Evolutionary conservation across 768 basidiomycete species (phyloP).

Genomic region (Phylloporus sp.): DNA sequence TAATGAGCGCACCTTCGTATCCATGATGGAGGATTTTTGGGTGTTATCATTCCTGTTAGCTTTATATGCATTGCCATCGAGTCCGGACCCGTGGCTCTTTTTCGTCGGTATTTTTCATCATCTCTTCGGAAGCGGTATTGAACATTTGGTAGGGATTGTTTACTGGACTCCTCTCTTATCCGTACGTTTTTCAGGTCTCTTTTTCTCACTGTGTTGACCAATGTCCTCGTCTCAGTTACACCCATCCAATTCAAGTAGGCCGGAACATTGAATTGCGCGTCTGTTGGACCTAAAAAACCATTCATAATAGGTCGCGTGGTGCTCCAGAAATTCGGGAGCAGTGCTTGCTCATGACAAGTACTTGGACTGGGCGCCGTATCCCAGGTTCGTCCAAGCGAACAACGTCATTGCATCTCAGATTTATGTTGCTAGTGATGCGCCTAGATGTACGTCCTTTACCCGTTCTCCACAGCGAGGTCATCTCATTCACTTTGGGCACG

Average conservation of each 20-base stretch:
- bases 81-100: slow-evolving; percentile 49
- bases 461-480: too few species aligned
- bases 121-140: neutral
- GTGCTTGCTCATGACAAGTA: slow-evolving; percentile 57
- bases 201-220: neutral
- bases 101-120: slow-evolving; percentile 35
- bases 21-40: slow-evolving; percentile 57
- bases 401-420: slow-evolving; percentile 48
- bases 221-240: slow-evolving; percentile 30
- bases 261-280: neutral
- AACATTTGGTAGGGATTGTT: slow-evolving; percentile 33
- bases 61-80: slow-evolving; percentile 43
- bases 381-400: slow-evolving; percentile 41
- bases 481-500: neutral
- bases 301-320: slow-evolving; percentile 43
- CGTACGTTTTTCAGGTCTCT: slow-evolving; percentile 24
- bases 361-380: neutral
- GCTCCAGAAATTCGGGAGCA: slow-evolving; percentile 54
- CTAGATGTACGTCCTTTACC: slow-evolving; percentile 38
- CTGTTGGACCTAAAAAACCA: neutral
- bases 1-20: slow-evolving; percentile 49
- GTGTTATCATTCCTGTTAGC: slow-evolving; percentile 56
- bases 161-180: slow-evolving; percentile 42
- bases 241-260: slow-evolving; percentile 45
- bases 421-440: slow-evolving; percentile 54